phyloP scores from a whole-genome alignment of 129 eudicot species.

The Centrapalus pauciflorus region DNA sequence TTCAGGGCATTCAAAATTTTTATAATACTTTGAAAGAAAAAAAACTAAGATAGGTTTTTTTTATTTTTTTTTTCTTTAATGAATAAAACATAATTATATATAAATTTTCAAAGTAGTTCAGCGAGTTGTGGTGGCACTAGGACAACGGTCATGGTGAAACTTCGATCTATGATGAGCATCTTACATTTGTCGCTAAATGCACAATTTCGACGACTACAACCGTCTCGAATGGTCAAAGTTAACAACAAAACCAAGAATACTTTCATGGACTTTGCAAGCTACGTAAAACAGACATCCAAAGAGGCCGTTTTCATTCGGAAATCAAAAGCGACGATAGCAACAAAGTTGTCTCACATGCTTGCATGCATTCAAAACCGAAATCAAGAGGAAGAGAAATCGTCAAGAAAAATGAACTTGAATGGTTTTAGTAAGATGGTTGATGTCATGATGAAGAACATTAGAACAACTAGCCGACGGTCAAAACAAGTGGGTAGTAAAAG shows the following conservation, averaged over 20 bases:
- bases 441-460: slow-evolving; percentile 17
- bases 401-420: background rate
- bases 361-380: background rate
- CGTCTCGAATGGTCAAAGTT: background rate
- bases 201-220: background rate
- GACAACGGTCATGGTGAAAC: slow-evolving; percentile 29
- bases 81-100: background rate
- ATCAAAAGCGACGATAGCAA: background rate
- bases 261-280: background rate
- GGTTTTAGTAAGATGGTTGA: slow-evolving; percentile 23
- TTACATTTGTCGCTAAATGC: slow-evolving; percentile 3
- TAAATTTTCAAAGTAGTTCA: slow-evolving; percentile 5
- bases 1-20: too few relatives aligned
- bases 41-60: too few relatives aligned
- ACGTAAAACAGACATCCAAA: background rate
- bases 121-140: slow-evolving; percentile 15
- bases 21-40: too few relatives aligned
- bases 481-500: slow-evolving; percentile 25
- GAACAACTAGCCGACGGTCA: slow-evolving; percentile 5
- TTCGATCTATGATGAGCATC: slow-evolving; percentile 20
- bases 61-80: background rate
- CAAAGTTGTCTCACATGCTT: background rate
- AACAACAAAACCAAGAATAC: background rate
- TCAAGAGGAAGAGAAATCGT: background rate
- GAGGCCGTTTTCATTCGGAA: background rate